Conservation (phyloP, 2,329 filamentous ascomycete species). For the Neonectria sp. region DNA sequence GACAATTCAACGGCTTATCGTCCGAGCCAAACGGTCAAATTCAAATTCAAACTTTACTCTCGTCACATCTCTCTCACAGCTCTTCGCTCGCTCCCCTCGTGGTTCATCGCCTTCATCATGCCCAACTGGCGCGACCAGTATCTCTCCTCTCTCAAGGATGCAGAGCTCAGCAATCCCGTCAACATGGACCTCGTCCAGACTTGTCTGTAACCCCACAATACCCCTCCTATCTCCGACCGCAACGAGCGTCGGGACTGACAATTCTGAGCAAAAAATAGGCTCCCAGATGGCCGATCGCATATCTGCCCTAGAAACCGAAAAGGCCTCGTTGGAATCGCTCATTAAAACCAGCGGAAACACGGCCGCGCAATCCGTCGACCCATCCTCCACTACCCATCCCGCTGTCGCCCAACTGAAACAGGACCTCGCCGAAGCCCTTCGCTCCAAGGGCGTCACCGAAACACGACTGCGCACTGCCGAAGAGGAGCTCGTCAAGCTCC, state of each 20-base stretch:
- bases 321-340: conserved; percentile 57
- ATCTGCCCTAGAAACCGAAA: conserved; percentile 73
- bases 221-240: conserved; percentile 31
- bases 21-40: conserved; percentile 6
- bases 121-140: conserved; percentile 88
- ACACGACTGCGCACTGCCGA: conserved; percentile 73
- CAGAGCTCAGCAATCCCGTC: conserved; percentile 75
- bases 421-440: conserved; percentile 84
- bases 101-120: conserved; percentile 53
- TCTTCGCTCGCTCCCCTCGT: background rate
- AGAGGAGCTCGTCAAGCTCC: conserved; percentile 75
- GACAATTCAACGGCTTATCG: conserved; percentile 28
- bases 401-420: conserved; percentile 69
- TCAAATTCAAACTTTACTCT: conserved; percentile 13
- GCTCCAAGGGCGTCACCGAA: conserved; percentile 79
- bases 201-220: conserved; percentile 69
- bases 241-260: conserved; percentile 37
- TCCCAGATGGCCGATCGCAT: conserved; percentile 78
- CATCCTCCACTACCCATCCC: conserved; percentile 49
- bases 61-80: conserved; percentile 9
- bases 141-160: conserved; percentile 79
- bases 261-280: conserved; percentile 59
- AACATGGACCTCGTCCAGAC: conserved; percentile 81
- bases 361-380: conserved; percentile 28
- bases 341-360: conserved; percentile 44